Base-by-base conservation (phyloP, 2,329 filamentous ascomycete genomes). In the Biscogniauxia mediterranea region DNA sequence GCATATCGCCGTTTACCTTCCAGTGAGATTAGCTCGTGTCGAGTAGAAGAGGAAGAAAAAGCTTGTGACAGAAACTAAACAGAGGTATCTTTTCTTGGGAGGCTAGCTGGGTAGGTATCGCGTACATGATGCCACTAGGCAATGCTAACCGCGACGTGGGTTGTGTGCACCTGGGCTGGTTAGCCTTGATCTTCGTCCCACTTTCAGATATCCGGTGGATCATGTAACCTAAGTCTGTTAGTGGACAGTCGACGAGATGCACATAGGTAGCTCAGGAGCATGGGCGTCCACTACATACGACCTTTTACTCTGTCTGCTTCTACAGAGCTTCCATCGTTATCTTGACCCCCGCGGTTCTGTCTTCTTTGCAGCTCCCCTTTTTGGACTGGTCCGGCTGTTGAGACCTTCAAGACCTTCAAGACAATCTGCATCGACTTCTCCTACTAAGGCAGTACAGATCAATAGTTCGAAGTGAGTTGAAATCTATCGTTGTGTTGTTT, bases 351-450 rank as follows among this genome's bases (percentile, higher is more conserved):
- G 64, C 67, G 66, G 62, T 63, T 52, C 64, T 60, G 65, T 66
- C 56, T 72, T 73, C 71, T 68, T 65, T 71, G 68, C 71, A 73
- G 70, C 71, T 73, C 71, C 71, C 70, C 64, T 57, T 69, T 73
- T 71, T 52, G 71, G 71, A 67, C 61, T 57, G 57, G 54, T 63
- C 69, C 69, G 67, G 61, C 60, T 64, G 60, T 63, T 56, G 61
- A 68, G 61, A 61, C 63, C 63, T 65, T 53, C 55, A 55, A 68
- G 59, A 59, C 63, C 63, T 65, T 55, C 54, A 55, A 61, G 54
- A 64, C 58, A 62, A 56, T 58, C 59, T 64, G 52, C 61, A 46
- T 46, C 38, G 38, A 46, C 13, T 17, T 46, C 38, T 46, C 38
- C 38, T 46, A n/a, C 38, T 46, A 46, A 46, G 38, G 38, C 38